Percentiles rank a stretch among this genome's conserved stretches.
phyloP scores from a whole-genome alignment of 306 rosid species.

The Prunus mume region DNA sequence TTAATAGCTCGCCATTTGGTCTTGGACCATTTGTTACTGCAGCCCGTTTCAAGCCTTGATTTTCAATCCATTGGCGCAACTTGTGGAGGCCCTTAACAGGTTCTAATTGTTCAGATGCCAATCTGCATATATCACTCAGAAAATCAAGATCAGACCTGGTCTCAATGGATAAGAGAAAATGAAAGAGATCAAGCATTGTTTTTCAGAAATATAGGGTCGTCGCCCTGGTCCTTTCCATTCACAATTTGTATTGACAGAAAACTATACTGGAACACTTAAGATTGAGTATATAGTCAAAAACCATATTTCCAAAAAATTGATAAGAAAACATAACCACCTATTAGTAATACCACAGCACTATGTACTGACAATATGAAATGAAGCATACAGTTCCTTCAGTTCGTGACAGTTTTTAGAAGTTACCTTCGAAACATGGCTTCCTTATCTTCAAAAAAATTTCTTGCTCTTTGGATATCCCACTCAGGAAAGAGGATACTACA shows the following conservation, averaged over 20 bases:
- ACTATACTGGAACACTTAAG: too few species aligned
- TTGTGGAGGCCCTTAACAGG: slow-evolving; percentile 31
- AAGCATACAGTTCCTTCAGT: not conserved
- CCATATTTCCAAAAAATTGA: not conserved
- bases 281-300: not conserved
- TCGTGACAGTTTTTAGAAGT: not conserved
- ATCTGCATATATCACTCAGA: slow-evolving; percentile 11
- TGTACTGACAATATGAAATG: not conserved
- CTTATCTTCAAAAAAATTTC: slow-evolving; percentile 33
- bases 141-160: slow-evolving; percentile 1
- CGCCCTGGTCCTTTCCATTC: too few species aligned
- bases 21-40: slow-evolving; percentile 45
- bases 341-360: not conserved
- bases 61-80: slow-evolving; percentile 40
- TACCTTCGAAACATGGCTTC: slow-evolving; percentile 41
- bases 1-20: slow-evolving; percentile 36
- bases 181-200: too few species aligned
- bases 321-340: not conserved
- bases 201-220: not conserved
- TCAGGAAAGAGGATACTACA: slow-evolving; percentile 34
- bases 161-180: not conserved
- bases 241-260: too few species aligned
- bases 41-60: slow-evolving; percentile 34
- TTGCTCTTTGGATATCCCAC: slow-evolving; percentile 38
- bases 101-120: slow-evolving; percentile 35